phyloP scores from a whole-genome alignment of 202 grass and related monocot species.

The Tripidium arundinaceum region DNA sequence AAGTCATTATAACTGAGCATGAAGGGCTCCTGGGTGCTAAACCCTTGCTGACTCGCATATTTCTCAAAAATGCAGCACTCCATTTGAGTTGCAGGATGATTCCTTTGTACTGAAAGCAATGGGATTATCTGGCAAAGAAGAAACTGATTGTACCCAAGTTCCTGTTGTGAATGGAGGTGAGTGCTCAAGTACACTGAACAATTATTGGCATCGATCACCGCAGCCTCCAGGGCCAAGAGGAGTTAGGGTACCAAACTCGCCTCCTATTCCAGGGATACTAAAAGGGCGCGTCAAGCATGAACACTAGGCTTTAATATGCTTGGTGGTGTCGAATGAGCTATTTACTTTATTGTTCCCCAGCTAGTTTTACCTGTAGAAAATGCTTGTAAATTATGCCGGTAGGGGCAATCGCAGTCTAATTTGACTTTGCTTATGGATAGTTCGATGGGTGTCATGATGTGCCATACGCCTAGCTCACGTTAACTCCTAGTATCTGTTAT shows the following conservation, averaged over 20 bases:
- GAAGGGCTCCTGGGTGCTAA: neutral
- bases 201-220: constrained; percentile 44
- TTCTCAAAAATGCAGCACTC: constrained; percentile 73
- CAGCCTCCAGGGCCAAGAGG: constrained; percentile 40
- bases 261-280: constrained; percentile 88
- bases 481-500: neutral
- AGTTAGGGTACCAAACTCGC: constrained; percentile 35
- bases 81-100: constrained; percentile 94
- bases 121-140: constrained; percentile 65
- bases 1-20: constrained; percentile 18
- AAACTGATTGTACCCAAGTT: constrained; percentile 33
- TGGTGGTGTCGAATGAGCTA: constrained; percentile 26
- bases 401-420: constrained; percentile 18
- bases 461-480: neutral
- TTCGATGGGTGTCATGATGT: constrained; percentile 11
- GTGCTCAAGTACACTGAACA: constrained; percentile 50
- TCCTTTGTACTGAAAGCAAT: constrained; percentile 91
- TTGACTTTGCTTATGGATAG: constrained; percentile 28
- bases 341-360: constrained; percentile 17
- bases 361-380: constrained; percentile 48
- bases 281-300: constrained; percentile 89
- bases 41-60: constrained; percentile 24
- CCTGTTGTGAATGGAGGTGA: constrained; percentile 49
- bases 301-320: constrained; percentile 33
- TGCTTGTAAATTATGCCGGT: constrained; percentile 59